Evolutionary conservation across 2,329 filamentous ascomycete genomes (phyloP), one percentile per base, ranked within the genome.

Genomic region (Fragosphaeria purpurea): DNA sequence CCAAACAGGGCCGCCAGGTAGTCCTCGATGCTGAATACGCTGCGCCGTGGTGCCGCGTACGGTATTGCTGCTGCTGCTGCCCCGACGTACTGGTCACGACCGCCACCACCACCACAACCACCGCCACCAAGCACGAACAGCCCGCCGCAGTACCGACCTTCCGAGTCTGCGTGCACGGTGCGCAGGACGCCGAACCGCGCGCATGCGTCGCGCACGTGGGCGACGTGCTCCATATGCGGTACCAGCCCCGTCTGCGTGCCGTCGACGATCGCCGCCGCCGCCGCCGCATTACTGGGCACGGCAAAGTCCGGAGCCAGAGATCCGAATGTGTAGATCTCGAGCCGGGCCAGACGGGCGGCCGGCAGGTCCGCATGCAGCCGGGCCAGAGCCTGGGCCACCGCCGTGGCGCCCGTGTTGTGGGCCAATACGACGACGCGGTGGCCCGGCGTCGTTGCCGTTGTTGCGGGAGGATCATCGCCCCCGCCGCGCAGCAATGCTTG

Each of bases 241-340:
- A 7, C 22, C 22, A 22, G 3, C 22, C 2, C 22, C 22, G 22
- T 22, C 22, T 22, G 22, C 57, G 6, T 55, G 56, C 9, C 53
- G 52, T 34, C 54, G 55, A 35, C 57, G 56, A 13, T 48, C 42
- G 2, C 38, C 41, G 9, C 40, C 45, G 31, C 51, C 38, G 35
- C 35, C 32, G 60, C 58, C 35, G 35, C 35, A 37, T 37, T 37
- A 11, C 65, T 57, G 6, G 67, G 68, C 13, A 65, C 52, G 35
- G 63, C 59, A 53, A 70, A 70, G 52, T 70, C 68, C 8, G 56
- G 57, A 5, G 66, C 63, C 3, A 66, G 61, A 3, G 67, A 64
- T 7, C 70, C 70, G 47, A 72, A 72, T 0, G 70, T 72, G 59
- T 70, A 72, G 12, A 73, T 62, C 51, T 72, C 67, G 12, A 73